These are phyloP conservation scores for Acorus gramineus DNA, from an alignment of 106 monocot genomes.

Conservation along the genomic window DNA sequence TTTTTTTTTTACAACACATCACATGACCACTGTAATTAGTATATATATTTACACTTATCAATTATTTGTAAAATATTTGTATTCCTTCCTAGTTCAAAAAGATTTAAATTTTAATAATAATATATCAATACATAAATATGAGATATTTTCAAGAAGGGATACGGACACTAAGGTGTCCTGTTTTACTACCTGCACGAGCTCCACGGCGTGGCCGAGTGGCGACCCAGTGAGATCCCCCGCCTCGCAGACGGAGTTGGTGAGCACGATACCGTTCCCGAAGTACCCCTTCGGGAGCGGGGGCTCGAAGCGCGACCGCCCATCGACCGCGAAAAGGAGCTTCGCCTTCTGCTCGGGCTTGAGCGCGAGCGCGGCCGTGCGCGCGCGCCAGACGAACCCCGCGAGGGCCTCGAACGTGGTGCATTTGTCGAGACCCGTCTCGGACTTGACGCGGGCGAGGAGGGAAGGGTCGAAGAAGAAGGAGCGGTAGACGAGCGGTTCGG, in stretches of 20 bases:
- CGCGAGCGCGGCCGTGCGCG: slow-evolving; percentile 40
- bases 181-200: slow-evolving; percentile 13
- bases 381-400: slow-evolving; percentile 58
- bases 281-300: slow-evolving; percentile 74
- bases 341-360: slow-evolving; percentile 42
- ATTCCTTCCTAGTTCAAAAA: no score
- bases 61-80: no score
- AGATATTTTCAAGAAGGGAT: no score
- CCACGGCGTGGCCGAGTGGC: slow-evolving; percentile 34
- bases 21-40: no score
- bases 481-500: slow-evolving; percentile 38
- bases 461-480: slow-evolving; percentile 54
- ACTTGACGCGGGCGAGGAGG: slow-evolving; percentile 31
- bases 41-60: no score
- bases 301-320: slow-evolving; percentile 45
- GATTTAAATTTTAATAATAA: no score
- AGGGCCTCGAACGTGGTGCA: slow-evolving; percentile 73
- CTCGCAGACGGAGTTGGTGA: slow-evolving; percentile 45
- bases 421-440: slow-evolving; percentile 6
- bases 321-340: slow-evolving; percentile 78
- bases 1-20: no score
- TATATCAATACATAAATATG: no score
- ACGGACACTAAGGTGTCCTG: no score
- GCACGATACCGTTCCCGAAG: slow-evolving; percentile 79
- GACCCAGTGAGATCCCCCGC: slow-evolving; percentile 38